Evolutionary conservation across 2,329 filamentous ascomycete species (phyloP).

Genomic region (Apiospora marii): DNA sequence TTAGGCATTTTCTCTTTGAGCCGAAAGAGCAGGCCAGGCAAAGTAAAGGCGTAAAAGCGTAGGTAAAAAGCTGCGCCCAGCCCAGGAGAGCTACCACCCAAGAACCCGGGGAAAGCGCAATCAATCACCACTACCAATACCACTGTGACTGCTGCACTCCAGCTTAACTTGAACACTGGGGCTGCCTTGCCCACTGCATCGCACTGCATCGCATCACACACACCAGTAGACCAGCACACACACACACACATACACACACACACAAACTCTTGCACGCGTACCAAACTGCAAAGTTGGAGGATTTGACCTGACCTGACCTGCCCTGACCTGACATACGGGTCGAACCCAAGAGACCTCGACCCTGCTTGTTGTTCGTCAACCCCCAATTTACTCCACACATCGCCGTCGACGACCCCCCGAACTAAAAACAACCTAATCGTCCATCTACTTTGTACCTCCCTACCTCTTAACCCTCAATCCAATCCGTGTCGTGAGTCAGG

Average conservation of each 20-base stretch:
- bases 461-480: background rate
- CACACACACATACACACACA: background rate
- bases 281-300: background rate
- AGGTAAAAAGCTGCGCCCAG: background rate
- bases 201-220: background rate
- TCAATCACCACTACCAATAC: background rate
- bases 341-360: constrained; percentile 16
- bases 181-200: background rate
- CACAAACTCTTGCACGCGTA: background rate
- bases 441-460: background rate
- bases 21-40: background rate
- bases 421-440: constrained; percentile 12
- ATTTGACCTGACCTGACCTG: background rate
- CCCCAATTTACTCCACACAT: constrained; percentile 20
- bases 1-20: background rate
- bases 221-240: background rate
- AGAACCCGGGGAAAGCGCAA: constrained; percentile 16
- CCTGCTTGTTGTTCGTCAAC: constrained; percentile 14
- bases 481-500: constrained; percentile 10
- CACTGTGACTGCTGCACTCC: constrained; percentile 12
- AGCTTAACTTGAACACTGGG: constrained; percentile 5
- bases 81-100: constrained; percentile 5
- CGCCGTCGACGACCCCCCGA: background rate
- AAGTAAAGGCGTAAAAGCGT: background rate
- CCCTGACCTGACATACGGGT: background rate